A percentile compares a stretch with the other conserved stretches of the same genome.
Evolutionary conservation across 495 filamentous ascomycete genomes (phyloP).

Genomic region (Aspergillus sparsus): DNA sequence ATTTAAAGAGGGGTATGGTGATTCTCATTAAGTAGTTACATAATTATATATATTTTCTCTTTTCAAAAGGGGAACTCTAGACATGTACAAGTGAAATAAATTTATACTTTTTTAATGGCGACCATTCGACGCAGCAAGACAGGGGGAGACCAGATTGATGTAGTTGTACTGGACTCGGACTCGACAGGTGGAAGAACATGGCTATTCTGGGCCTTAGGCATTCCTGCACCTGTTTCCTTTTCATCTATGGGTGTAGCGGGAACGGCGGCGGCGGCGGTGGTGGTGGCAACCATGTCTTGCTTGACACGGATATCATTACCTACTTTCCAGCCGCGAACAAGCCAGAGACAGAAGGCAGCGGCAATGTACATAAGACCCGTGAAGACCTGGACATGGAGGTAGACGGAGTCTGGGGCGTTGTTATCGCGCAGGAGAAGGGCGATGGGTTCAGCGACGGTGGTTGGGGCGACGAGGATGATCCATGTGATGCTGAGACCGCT

Average conservation of each 20-base stretch:
- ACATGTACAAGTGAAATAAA: background rate
- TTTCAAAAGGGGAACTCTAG: background rate
- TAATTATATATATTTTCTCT: background rate
- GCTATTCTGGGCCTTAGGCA: background rate
- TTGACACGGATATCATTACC: conserved; percentile 50
- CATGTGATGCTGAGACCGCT: conserved; percentile 74
- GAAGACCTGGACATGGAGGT: conserved; percentile 66
- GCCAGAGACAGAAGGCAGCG: conserved; percentile 52
- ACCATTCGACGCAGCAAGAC: conserved; percentile 37
- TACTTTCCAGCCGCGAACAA: conserved; percentile 59
- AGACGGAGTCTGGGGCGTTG: conserved; percentile 41
- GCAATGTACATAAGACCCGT: conserved; percentile 66
- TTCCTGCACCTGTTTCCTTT: background rate
- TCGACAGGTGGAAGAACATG: background rate
- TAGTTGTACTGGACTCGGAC: background rate
- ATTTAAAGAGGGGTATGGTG: no score
- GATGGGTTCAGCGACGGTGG: conserved; percentile 75
- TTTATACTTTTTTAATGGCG: conserved; percentile 37
- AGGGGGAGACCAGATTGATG: conserved; percentile 31
- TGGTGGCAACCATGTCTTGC: conserved; percentile 19
- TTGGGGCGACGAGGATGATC: conserved; percentile 70
- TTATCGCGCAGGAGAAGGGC: conserved; percentile 63
- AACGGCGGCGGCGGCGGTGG: no score
- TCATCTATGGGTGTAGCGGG: background rate
- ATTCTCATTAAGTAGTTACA: no score